Percentiles rank a stretch among this genome's conserved stretches.
phyloP scores from a whole-genome alignment of 164 flowering plant genomes.

The Sextonia rubra region DNA sequence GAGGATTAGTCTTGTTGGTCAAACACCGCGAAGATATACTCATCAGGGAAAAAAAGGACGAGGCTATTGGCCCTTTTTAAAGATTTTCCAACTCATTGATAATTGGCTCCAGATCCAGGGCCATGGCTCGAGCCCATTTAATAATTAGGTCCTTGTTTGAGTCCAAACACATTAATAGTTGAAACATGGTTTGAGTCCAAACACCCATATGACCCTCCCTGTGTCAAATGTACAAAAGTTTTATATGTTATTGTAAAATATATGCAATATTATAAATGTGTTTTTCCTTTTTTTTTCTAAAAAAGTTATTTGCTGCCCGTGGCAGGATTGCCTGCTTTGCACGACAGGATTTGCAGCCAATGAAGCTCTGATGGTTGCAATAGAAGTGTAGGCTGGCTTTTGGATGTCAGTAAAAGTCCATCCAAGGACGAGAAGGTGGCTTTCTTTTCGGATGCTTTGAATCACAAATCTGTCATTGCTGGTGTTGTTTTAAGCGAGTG shows the following conservation, averaged over 20 bases:
- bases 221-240: too few species aligned
- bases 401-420: conserved; percentile 40
- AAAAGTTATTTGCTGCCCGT: not conserved
- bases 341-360: conserved; percentile 95
- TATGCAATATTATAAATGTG: too few species aligned
- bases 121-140: too few species aligned
- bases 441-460: conserved; percentile 87
- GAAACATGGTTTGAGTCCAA: not conserved
- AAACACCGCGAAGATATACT: too few species aligned
- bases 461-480: conserved; percentile 93
- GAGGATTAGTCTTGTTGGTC: too few species aligned
- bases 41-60: too few species aligned
- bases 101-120: too few species aligned
- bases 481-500: conserved; percentile 89
- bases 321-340: conserved; percentile 95
- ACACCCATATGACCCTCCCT: not conserved
- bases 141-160: not conserved
- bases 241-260: not conserved
- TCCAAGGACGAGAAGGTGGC: conserved; percentile 55
- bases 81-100: too few species aligned
- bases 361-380: conserved; percentile 77
- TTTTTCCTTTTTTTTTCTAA: too few species aligned
- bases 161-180: too few species aligned
- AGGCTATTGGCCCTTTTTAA: too few species aligned
- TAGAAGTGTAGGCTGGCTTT: conserved; percentile 68